A percentile compares a stretch with the other conserved stretches of the same genome.
phyloP scores from a whole-genome alignment of 805 yeast genomes.

The Kurtzmaniella fragi region DNA sequence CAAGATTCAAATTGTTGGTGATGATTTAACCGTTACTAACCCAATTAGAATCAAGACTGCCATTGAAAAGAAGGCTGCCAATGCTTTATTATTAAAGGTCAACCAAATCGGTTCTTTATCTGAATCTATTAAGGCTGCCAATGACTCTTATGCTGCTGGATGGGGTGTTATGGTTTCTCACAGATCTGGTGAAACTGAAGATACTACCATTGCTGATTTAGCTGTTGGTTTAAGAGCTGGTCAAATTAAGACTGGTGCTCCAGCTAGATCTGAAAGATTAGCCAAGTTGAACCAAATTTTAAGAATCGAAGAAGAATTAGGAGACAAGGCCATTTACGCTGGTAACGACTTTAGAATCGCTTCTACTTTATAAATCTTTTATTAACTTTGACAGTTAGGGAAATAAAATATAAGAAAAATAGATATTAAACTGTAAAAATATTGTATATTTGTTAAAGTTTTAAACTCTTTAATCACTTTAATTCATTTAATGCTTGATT shows the following conservation, averaged over 20 bases:
- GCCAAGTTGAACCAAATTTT: slow-evolving; percentile 18
- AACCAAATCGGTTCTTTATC: slow-evolving; percentile 19
- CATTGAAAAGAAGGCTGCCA: slow-evolving; percentile 15
- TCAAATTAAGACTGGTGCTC: slow-evolving; percentile 20
- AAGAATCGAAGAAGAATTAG: slow-evolving; percentile 19
- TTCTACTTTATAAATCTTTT: slow-evolving; percentile 29
- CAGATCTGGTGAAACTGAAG: slow-evolving; percentile 21
- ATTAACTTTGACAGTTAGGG: too few species aligned
- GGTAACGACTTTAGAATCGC: slow-evolving; percentile 23
- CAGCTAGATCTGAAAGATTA: slow-evolving; percentile 19
- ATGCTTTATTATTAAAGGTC: slow-evolving; percentile 16
- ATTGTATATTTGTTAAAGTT: neutral
- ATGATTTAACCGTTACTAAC: slow-evolving; percentile 20
- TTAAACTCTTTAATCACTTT: neutral
- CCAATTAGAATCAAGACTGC: slow-evolving; percentile 15
- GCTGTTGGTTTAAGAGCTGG: slow-evolving; percentile 18
- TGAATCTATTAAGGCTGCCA: slow-evolving; percentile 16
- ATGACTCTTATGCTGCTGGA: slow-evolving; percentile 10
- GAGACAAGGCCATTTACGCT: slow-evolving; percentile 13
- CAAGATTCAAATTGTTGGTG: slow-evolving; percentile 14
- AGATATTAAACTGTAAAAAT: neutral
- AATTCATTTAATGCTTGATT: slow-evolving; percentile 29
- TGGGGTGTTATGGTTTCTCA: slow-evolving; percentile 20
- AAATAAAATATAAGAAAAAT: neutral
- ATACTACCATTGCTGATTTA: slow-evolving; percentile 17